phyloP scores from a whole-genome alignment of 495 filamentous ascomycete species.

The Monascus purpureus region DNA sequence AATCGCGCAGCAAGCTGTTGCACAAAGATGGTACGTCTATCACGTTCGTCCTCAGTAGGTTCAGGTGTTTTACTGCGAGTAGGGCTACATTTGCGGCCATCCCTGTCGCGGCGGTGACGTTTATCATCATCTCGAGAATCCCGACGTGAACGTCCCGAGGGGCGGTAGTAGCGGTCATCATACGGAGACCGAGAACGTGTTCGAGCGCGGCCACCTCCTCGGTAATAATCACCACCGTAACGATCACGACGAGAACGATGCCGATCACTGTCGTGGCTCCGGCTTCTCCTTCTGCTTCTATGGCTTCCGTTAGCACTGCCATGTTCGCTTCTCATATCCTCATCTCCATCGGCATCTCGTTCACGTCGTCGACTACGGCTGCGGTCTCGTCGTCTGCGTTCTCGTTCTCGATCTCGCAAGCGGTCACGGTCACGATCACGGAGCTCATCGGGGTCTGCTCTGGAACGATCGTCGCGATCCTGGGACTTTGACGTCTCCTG shows the following conservation, averaged over 20 bases:
- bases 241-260: conserved; percentile 71
- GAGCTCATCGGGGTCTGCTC: conserved; percentile 39
- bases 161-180: conserved; percentile 63
- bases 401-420: conserved; percentile 41
- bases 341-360: conserved; percentile 49
- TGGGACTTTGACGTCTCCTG: conserved; percentile 39
- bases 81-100: conserved; percentile 39
- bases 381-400: conserved; percentile 42
- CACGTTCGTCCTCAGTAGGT: conserved; percentile 88
- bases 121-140: conserved; percentile 38
- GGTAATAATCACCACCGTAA: conserved; percentile 61
- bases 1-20: conserved; percentile 92
- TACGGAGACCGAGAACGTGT: conserved; percentile 65
- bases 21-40: conserved; percentile 93
- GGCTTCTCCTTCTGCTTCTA: conserved; percentile 70
- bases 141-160: conserved; percentile 42
- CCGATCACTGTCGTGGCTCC: conserved; percentile 67
- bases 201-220: conserved; percentile 54
- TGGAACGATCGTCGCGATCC: conserved; percentile 44
- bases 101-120: conserved; percentile 39
- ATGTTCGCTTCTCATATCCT: conserved; percentile 62
- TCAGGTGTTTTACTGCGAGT: conserved; percentile 42
- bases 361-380: conserved; percentile 56
- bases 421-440: conserved; percentile 43
- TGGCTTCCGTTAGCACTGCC: conserved; percentile 70